Evolutionary conservation across 768 basidiomycete genomes (phyloP), one percentile per base, ranked within the genome.

Genomic region (Pleurotus tuoliensis): DNA sequence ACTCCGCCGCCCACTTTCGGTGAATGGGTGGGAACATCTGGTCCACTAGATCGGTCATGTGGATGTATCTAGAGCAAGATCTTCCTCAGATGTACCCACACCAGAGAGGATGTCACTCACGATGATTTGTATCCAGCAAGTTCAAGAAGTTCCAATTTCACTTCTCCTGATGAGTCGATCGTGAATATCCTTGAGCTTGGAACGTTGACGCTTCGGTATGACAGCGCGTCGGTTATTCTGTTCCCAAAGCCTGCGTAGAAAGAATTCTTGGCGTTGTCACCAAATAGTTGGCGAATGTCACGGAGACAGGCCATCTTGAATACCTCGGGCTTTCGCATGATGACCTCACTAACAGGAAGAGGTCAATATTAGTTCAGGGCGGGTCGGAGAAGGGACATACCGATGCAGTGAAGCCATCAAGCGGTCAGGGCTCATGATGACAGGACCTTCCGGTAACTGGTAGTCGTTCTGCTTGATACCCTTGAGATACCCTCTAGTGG

Each of bases 291-390:
- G 61, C 92, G 92, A 54, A 98, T 96, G 72, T 98, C 97, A 43
- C 94, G 82, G 57, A 98, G 73, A 73, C 95, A 98, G 1, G 96
- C 94, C 97, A 99, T 99, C 75, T 99, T 99, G 82, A 99, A 99
- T n/a, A 98, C 82, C 67, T 99, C 97, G 0, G 97, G 97, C 70
- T 98, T 98, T 38, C 95, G 88, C 89, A 98, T 91, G 66, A 99
- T 96, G 13, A 99, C 96, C 73, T 99, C 97, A 3, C 94, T 97
- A 16, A 27, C 2, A 16, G 20, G 45, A 8, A 34, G 46, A 16
- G 5, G 5, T 53, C 34, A 3, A 52, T 5, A 41, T 44, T 30
- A 45, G 12, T 44, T 20, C 20, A 27, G 15, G 27, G 6, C 16
- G 16, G 6, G 3, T 15, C 15, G 6, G 4, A 20, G 15, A 47